A percentile compares a stretch with the other conserved stretches of the same genome.
Evolutionary conservation across 257 asterid genomes (phyloP).

Genomic region (Solanum etuberosum): DNA sequence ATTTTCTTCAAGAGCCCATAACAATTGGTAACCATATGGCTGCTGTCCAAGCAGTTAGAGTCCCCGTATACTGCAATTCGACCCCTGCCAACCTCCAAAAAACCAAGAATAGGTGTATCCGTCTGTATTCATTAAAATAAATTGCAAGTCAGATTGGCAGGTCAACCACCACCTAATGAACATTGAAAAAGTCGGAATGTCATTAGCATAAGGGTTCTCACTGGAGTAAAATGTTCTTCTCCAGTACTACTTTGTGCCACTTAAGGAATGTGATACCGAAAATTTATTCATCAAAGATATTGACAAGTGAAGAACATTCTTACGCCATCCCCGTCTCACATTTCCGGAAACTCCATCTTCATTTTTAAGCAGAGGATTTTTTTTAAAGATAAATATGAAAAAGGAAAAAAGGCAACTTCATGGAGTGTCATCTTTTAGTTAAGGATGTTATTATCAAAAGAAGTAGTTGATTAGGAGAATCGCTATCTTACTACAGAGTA

Average conservation of each 20-base stretch:
- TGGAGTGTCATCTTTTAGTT: not conserved
- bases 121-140: constrained; percentile 38
- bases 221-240: not conserved
- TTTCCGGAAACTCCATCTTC: not conserved
- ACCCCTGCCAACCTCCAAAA: constrained; percentile 62
- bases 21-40: constrained; percentile 98
- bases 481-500: not conserved
- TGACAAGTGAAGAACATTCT: not conserved
- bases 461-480: not conserved
- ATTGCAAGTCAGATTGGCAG: not conserved
- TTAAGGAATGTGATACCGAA: not conserved
- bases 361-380: not conserved
- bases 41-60: constrained; percentile 97
- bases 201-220: not conserved
- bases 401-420: not conserved
- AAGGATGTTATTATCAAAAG: not conserved
- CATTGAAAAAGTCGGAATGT: not conserved
- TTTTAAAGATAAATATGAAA: not conserved
- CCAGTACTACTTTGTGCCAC: not conserved
- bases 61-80: constrained; percentile 88
- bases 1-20: constrained; percentile 87
- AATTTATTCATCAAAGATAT: not conserved
- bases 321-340: not conserved
- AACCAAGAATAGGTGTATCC: constrained; percentile 92
- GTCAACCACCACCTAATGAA: not conserved